phyloP scores from a whole-genome alignment of 345 rosid species.

The Boechera retrofracta region DNA sequence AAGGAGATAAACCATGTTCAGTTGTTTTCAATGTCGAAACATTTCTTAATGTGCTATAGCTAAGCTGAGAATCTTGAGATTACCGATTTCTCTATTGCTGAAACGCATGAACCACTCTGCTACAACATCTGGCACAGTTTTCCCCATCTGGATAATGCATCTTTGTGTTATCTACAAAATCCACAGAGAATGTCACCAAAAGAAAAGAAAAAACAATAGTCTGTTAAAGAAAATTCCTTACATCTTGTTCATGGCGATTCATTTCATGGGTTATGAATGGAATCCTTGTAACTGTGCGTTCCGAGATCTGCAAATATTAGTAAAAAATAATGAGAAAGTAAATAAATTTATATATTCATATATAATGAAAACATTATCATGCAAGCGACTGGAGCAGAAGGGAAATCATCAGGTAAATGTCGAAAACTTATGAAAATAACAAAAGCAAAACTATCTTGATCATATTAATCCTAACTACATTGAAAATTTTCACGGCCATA shows the following conservation, averaged over 20 bases:
- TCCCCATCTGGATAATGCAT: slow-evolving; percentile 68
- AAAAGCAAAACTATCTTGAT: slow-evolving; percentile 7
- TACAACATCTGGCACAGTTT: slow-evolving; percentile 65
- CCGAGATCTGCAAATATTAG: slow-evolving; percentile 60
- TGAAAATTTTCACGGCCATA: background rate
- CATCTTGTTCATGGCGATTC: slow-evolving; percentile 87
- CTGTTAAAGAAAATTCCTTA: slow-evolving; percentile 42
- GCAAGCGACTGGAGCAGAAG: background rate
- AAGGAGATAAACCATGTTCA: slow-evolving; percentile 8
- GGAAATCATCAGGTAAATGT: background rate
- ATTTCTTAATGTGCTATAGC: background rate
- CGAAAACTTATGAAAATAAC: background rate
- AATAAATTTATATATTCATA: background rate
- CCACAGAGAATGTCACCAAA: slow-evolving; percentile 31
- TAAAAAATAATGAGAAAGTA: slow-evolving; percentile 4
- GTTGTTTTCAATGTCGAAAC: background rate
- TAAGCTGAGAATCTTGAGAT: background rate
- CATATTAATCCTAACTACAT: background rate
- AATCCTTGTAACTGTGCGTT: slow-evolving; percentile 61
- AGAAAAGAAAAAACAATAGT: background rate
- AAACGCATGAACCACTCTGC: slow-evolving; percentile 72
- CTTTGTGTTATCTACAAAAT: slow-evolving; percentile 71
- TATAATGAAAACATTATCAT: background rate
- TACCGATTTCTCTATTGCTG: slow-evolving; percentile 77
- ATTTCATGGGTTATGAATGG: slow-evolving; percentile 74